Evolutionary conservation across 495 filamentous ascomycete genomes (phyloP), one percentile per base, ranked within the genome.

Genomic region (Penicillium lividum): DNA sequence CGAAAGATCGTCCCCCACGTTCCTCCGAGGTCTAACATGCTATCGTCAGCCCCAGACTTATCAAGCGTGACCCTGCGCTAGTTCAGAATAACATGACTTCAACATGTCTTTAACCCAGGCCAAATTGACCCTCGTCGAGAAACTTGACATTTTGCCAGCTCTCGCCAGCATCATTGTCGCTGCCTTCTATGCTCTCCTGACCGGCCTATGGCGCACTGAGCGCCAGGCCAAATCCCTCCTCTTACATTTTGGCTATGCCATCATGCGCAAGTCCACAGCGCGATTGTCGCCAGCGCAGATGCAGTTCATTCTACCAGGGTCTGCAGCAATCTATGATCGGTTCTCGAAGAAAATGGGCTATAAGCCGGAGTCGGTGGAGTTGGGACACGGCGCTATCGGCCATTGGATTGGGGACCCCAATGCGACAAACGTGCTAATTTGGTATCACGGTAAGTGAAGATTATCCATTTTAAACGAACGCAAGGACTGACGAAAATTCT

Each of bases 321-420:
- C 80, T 29, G 75, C 81, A 58, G 73, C 75, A 28, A 68, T 73
- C 22, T 89, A 89, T 60, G 58, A 76, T 18, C 61, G 54, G 1
- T 77, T 76, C 36, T 70, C 75, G 40, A 79, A 81, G 63, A 61
- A 75, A 34, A 63, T 70, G 9, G 68, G 71, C 43, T 66, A 80
- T 46, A 57, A 68, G 5, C 74, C 82, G 0, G 67, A 81, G 5
- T 78, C 73, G 10, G 78, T 83, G 30, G 72, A 80, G 2, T 70
- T 87, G 27, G 68, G 72, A 33, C 66, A 80, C 44, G 84, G 83
- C n/a, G 79, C 77, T 0, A 65, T 73, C 53, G 84, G 82, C 11
- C 82, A 85, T 60, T 88, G 86, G 86, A 58, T 87, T 6, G 86
- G 86, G 0, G 67, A 77, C 46, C 70, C 68, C 34, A 71, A 73